Evolutionary conservation across 805 yeast species (phyloP).

Genomic region (Kodamaea fukazawae): DNA sequence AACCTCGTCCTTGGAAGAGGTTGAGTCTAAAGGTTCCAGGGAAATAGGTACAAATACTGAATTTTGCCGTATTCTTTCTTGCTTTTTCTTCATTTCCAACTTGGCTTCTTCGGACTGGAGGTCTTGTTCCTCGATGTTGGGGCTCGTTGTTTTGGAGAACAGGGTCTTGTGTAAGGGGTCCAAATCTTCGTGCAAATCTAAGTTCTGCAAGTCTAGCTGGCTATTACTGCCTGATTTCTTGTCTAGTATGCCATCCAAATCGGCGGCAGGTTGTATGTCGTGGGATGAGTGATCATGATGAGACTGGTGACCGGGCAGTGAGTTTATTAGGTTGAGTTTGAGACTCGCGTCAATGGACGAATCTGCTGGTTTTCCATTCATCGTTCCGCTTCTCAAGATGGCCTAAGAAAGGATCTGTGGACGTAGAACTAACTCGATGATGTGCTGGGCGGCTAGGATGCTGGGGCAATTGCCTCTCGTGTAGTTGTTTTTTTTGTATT

Average conservation of each 20-base stretch:
- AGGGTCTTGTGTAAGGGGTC: no score
- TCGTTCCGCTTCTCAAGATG: background rate
- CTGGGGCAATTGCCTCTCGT: background rate
- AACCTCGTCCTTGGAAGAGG: constrained; percentile 3
- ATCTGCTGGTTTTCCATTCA: constrained; percentile 2
- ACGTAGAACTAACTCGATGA: background rate
- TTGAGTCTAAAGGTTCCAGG: constrained; percentile 2
- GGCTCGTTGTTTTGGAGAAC: no score
- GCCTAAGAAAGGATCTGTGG: background rate
- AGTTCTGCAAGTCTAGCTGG: no score
- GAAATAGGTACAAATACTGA: constrained; percentile 17
- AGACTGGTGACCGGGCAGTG: constrained; percentile 1
- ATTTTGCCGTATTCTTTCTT: constrained; percentile 14
- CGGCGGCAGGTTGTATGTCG: background rate
- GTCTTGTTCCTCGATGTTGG: no score
- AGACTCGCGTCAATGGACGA: constrained; percentile 3
- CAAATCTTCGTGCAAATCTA: no score
- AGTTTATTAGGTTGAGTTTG: constrained; percentile 1
- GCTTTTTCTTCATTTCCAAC: constrained; percentile 2
- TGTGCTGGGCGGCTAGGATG: background rate
- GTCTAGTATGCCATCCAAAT: background rate
- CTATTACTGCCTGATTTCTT: background rate
- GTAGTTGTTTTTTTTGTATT: constrained; percentile 3
- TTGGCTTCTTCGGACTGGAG: background rate
- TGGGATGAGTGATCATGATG: background rate